Evolutionary conservation across 306 rosid species (phyloP), one percentile per base, ranked within the genome.

Genomic region (Hippophae tibetana): DNA sequence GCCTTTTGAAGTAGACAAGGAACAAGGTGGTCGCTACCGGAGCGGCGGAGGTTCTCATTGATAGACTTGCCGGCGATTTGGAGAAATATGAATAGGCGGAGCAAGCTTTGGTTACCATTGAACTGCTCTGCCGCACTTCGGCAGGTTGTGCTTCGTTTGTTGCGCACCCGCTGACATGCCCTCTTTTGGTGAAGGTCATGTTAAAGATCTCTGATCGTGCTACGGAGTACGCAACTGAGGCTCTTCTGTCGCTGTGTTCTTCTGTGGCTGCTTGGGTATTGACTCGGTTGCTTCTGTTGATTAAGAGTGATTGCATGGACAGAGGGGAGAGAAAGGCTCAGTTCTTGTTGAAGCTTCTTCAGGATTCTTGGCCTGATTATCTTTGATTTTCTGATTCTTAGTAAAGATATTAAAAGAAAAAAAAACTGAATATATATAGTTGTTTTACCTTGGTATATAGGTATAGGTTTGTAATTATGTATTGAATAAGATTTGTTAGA

Each of bases 361-460:
- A 95, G 82, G 96, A 92, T 80, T 92, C 95, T 79, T 92, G 98
- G 98, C 98, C 98, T 9, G 83, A 79, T 54, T 81, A 85, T n/a
- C n/a, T 18, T 18, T 18, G 38, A 27, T 27, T 27, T 27, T 27
- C 2, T 27, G 4, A 27, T 27, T 3, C 2, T 27, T 27, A 27
- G 0, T 2, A 1, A 27, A 27, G 38, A 27, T 27, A 27, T 27
- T 27, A 1, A 27, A 27, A 1, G 1, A 27, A 1, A 27, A 27
- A 3, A 27, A 27, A 27, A 27, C 0, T 1, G 0, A 1, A 27
- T n/a, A 27, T 27, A 27, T 27, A 27, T 27, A 18, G 18, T 18
- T 18, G 38, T 27, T 27, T 27, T 27, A 27, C 38, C 0, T 27
- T 27, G 38, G 38, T 27, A 27, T 27, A 3, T 27, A 27, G 1